These are phyloP conservation scores for Fusarium pseudocircinatum DNA, from an alignment of 2,329 filamentous ascomycete species.

Conservation along the genomic window DNA sequence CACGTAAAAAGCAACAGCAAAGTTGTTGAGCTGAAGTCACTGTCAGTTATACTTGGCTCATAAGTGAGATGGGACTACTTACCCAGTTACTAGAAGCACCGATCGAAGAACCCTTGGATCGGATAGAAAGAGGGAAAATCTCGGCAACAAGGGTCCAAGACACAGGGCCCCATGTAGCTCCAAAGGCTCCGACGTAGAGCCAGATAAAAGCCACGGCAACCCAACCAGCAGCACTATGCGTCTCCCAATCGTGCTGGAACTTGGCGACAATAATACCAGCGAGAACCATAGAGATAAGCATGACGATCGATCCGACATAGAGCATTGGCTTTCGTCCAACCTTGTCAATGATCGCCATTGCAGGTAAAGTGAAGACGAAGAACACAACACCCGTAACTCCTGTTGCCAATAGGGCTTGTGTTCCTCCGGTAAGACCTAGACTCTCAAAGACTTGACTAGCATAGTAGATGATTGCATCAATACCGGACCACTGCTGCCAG, in stretches of 20 bases:
- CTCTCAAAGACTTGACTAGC: slow-evolving; percentile 68
- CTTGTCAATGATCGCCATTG: slow-evolving; percentile 51
- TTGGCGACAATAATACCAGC: slow-evolving; percentile 26
- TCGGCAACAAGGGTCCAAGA: slow-evolving; percentile 60
- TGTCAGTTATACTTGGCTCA: neutral
- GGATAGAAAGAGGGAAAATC: slow-evolving; percentile 56
- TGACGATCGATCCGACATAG: slow-evolving; percentile 49
- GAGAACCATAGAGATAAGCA: slow-evolving; percentile 40
- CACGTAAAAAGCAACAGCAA: slow-evolving; percentile 57
- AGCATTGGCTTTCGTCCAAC: slow-evolving; percentile 53
- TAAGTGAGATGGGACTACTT: neutral
- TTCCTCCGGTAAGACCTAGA: slow-evolving; percentile 69
- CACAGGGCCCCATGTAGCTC: slow-evolving; percentile 56
- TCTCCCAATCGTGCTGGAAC: slow-evolving; percentile 36
- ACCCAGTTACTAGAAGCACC: slow-evolving; percentile 55
- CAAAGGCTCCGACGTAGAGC: slow-evolving; percentile 62
- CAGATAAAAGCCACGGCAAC: slow-evolving; percentile 48
- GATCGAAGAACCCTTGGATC: slow-evolving; percentile 55
- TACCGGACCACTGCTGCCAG: slow-evolving; percentile 57
- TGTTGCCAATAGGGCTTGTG: slow-evolving; percentile 70
- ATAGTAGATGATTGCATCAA: slow-evolving; percentile 53
- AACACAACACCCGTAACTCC: slow-evolving; percentile 77
- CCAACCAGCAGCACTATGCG: slow-evolving; percentile 51
- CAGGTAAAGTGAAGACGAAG: slow-evolving; percentile 55
- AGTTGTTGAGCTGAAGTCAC: slow-evolving; percentile 49